phyloP scores from a whole-genome alignment of 2,329 filamentous ascomycete genomes.

The Diaporthe ampelina region DNA sequence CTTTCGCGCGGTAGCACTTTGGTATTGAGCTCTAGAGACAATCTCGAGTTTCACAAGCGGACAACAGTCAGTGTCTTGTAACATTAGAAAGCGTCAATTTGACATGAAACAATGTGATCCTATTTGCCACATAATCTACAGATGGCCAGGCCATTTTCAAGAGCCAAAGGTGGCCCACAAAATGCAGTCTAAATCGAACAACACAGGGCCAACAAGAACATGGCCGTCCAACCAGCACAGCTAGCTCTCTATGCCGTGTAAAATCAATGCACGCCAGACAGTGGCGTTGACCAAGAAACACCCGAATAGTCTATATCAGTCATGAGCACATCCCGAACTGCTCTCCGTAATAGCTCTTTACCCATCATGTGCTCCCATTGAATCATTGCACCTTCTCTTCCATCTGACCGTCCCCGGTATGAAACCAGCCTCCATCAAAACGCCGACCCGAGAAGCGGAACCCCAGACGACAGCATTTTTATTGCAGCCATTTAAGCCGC shows the following conservation, averaged over 20 bases:
- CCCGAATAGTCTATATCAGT: constrained; percentile 36
- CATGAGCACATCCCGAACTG: constrained; percentile 34
- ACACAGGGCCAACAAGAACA: constrained; percentile 1
- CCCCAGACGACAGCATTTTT: neutral
- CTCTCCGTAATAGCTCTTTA: neutral
- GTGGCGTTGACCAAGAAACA: neutral
- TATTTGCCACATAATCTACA: constrained; percentile 33
- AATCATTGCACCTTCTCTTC: neutral
- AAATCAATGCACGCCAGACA: neutral
- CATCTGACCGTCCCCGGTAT: constrained; percentile 1
- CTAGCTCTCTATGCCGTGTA: constrained; percentile 6
- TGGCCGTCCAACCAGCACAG: neutral
- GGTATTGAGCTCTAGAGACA: too few species aligned
- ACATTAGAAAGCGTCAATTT: neutral
- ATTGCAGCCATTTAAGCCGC: constrained; percentile 25
- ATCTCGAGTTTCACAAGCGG: neutral
- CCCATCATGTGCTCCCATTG: constrained; percentile 13
- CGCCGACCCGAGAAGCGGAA: constrained; percentile 26
- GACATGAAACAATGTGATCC: neutral
- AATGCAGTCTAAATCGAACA: constrained; percentile 32
- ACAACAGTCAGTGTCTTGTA: neutral
- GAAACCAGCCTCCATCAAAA: constrained; percentile 29
- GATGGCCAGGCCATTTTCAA: constrained; percentile 1
- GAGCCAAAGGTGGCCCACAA: neutral
- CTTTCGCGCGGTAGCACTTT: too few species aligned